A percentile compares a stretch with the other conserved stretches of the same genome.
Evolutionary conservation across 352 stramenopile species (phyloP).

Genomic region (Phytophthora macrochlamydospora): DNA sequence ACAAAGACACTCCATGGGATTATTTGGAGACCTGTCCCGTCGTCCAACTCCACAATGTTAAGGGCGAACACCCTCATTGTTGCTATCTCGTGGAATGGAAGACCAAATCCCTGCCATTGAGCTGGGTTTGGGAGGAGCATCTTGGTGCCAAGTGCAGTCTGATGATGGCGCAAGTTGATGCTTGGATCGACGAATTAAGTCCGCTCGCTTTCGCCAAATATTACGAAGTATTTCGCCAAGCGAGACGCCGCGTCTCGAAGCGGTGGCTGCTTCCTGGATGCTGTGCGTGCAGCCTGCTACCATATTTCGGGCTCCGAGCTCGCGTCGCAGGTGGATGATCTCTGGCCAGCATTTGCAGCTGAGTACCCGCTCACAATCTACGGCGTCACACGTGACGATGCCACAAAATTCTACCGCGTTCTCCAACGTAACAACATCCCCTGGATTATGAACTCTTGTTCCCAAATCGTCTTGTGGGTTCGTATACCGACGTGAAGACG

Average conservation of each 20-base stretch:
- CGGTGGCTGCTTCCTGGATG: slow-evolving; percentile 14
- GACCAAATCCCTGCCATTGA: neutral
- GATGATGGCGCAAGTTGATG: neutral
- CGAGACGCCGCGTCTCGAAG: neutral
- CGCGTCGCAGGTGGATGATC: slow-evolving; percentile 2
- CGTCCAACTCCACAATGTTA: neutral
- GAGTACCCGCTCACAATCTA: neutral
- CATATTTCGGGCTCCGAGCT: neutral
- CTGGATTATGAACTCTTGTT: slow-evolving; percentile 1
- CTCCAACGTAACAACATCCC: slow-evolving; percentile 7
- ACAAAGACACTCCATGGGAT: slow-evolving; percentile 1
- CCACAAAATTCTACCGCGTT: slow-evolving; percentile 2
- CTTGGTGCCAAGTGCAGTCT: neutral
- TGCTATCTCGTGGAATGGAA: slow-evolving; percentile 15
- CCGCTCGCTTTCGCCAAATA: neutral
- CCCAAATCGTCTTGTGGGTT: neutral
- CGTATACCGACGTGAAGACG: neutral
- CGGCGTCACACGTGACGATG: slow-evolving; percentile 1
- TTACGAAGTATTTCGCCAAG: neutral
- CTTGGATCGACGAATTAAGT: neutral
- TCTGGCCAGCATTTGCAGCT: slow-evolving; percentile 10
- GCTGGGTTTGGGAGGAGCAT: slow-evolving; percentile 16
- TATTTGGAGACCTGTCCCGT: neutral
- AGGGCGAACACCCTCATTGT: neutral
- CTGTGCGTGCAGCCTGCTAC: neutral